Evolutionary conservation across 2,329 filamentous ascomycete species (phyloP).

Genomic region (Penicillium expansum): DNA sequence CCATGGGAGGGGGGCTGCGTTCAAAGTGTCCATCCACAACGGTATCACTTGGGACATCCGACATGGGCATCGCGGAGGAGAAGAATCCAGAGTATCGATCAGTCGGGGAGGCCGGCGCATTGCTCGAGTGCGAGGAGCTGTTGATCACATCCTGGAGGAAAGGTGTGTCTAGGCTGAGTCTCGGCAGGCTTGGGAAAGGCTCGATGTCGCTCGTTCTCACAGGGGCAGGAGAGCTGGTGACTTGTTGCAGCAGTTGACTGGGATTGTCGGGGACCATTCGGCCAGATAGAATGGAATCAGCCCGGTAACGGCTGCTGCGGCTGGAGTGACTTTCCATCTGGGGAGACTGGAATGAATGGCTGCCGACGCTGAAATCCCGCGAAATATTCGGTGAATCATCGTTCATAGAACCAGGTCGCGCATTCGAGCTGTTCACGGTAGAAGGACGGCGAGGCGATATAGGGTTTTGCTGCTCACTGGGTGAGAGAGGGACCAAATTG

Average conservation of each 20-base stretch:
- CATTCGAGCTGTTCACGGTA: constrained; percentile 51
- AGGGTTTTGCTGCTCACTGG: constrained; percentile 32
- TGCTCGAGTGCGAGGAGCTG: constrained; percentile 28
- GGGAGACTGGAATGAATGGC: constrained; percentile 63
- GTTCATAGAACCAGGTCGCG: constrained; percentile 61
- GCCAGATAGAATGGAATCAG: constrained; percentile 55
- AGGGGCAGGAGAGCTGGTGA: constrained; percentile 28
- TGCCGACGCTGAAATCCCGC: constrained; percentile 65
- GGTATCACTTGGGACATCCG: constrained; percentile 55
- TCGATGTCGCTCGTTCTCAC: constrained; percentile 19
- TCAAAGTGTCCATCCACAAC: constrained; percentile 28
- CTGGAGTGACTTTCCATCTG: constrained; percentile 39
- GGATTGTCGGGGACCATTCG: constrained; percentile 54
- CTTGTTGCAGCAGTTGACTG: constrained; percentile 50
- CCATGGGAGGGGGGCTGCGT: constrained; percentile 42
- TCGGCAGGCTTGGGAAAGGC: constrained; percentile 41
- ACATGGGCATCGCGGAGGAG: constrained; percentile 79
- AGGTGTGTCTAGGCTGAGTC: constrained; percentile 46
- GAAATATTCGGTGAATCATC: constrained; percentile 63
- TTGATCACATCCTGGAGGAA: constrained; percentile 43
- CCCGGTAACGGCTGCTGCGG: constrained; percentile 48
- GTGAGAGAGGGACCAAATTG: constrained; percentile 60
- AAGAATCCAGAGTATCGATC: constrained; percentile 74
- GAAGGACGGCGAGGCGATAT: constrained; percentile 49
- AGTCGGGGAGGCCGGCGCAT: constrained; percentile 37